Conservation (phyloP, 163 green algal genomes). For the Trebouxia gelatinosa region DNA sequence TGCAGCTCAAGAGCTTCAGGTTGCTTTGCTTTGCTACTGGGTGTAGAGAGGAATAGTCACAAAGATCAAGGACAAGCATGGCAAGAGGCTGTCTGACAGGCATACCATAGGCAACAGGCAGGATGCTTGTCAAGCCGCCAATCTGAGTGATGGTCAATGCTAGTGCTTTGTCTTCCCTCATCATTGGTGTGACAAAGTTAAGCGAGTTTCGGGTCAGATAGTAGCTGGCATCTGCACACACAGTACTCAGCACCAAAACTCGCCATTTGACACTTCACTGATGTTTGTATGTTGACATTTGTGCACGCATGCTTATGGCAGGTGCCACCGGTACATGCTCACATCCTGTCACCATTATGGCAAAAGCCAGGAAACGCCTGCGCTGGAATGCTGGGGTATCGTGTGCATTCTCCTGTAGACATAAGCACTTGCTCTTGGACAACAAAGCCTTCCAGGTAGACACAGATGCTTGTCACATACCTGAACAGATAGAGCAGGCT, state of each 20-base stretch:
- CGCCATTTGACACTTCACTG: background rate
- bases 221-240: conserved; percentile 70
- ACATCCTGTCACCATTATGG: conserved; percentile 29
- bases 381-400: conserved; percentile 22
- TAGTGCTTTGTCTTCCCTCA: conserved; percentile 83
- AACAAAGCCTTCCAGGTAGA: too few species aligned
- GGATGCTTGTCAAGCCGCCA: conserved; percentile 91
- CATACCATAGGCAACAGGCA: conserved; percentile 89
- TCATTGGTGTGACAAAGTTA: conserved; percentile 87
- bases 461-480: too few species aligned
- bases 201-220: conserved; percentile 93
- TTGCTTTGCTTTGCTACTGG: background rate
- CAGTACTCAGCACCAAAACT: background rate
- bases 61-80: background rate
- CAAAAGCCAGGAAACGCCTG: conserved; percentile 31
- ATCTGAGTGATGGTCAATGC: conserved; percentile 86
- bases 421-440: too few species aligned
- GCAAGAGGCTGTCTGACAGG: background rate
- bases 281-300: too few species aligned
- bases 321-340: background rate
- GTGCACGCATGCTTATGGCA: too few species aligned
- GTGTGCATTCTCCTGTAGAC: background rate
- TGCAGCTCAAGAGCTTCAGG: too few species aligned
- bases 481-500: too few species aligned
- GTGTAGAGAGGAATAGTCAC: background rate